Base-by-base conservation (phyloP, 257 asterid species). In the Fraxinus cuspidata region DNA sequence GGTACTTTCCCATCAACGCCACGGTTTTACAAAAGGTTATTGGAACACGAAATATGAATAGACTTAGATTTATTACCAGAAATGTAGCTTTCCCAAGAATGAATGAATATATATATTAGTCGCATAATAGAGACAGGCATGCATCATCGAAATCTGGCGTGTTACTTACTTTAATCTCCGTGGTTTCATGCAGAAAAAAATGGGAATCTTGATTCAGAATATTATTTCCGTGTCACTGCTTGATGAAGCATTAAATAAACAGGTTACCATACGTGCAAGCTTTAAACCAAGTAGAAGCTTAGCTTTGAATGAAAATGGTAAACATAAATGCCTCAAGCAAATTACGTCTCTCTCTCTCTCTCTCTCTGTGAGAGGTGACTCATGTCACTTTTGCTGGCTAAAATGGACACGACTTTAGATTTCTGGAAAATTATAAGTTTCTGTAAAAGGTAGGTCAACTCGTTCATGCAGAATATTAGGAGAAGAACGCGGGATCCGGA, bases 211-310 rank as follows among this genome's bases (percentile, higher is more conserved):
- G 37, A 80, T 75, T 77, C 69, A 84, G 18, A 65, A 77, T 77
- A 67, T 72, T 60, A 29, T 76, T 65, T 72, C 2, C 31, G 70
- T 37, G 31, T 78, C 72, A 74, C 76, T 81, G 82, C 19, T 82
- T 85, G 79, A 73, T 73, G 76, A 47, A 29, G 74, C 83, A 72
- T 77, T 81, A 71, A 73, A 53, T 67, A 82, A 72, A 7, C 75
- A 38, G 44, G 77, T 86, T 86, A 83, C 89, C 87, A 83, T 81
- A 79, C 87, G 84, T 86, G 87, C 85, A 86, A 81, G 89, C 81
- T 83, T 81, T 86, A 81, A 79, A 25, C 82, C 29, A 13, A 7
- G 7, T 31, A 77, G 31, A 83, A 81, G 72, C 87, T 83, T 83
- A 76, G 89, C 89, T 86, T 86, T 85, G 82, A 85, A 85, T 85